Evolutionary conservation across 148 eudicot genomes (phyloP).

Genomic region (Rhododendron simsii): DNA sequence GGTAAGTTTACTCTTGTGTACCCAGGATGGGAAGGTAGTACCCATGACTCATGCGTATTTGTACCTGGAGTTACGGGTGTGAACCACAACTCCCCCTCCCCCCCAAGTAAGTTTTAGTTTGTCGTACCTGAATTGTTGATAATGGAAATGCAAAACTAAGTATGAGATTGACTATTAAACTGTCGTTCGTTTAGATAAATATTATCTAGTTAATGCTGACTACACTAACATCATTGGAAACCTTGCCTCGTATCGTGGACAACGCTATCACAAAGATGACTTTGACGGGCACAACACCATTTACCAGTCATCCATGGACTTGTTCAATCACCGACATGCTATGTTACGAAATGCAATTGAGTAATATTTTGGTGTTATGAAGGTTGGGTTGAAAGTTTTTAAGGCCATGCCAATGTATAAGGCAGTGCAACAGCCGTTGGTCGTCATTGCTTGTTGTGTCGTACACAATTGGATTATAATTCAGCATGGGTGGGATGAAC

Average conservation of each 20-base stretch:
- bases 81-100: neutral
- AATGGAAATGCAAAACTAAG: too few species aligned
- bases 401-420: too few species aligned
- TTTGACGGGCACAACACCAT: neutral
- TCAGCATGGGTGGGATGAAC: too few species aligned
- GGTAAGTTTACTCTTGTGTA: neutral
- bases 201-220: neutral
- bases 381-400: too few species aligned
- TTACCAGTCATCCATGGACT: neutral
- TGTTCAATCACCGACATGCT: neutral
- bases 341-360: neutral
- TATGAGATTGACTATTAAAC: too few species aligned
- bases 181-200: too few species aligned
- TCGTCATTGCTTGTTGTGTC: too few species aligned
- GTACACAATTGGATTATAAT: too few species aligned
- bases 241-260: neutral
- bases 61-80: neutral
- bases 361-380: neutral
- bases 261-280: neutral
- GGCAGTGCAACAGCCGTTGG: too few species aligned
- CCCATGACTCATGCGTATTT: neutral
- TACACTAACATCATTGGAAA: too few species aligned
- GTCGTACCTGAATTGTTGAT: too few species aligned
- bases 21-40: neutral
- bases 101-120: neutral